Conservation (phyloP, 2,329 filamentous ascomycete species). For the Penicillium sp. region DNA sequence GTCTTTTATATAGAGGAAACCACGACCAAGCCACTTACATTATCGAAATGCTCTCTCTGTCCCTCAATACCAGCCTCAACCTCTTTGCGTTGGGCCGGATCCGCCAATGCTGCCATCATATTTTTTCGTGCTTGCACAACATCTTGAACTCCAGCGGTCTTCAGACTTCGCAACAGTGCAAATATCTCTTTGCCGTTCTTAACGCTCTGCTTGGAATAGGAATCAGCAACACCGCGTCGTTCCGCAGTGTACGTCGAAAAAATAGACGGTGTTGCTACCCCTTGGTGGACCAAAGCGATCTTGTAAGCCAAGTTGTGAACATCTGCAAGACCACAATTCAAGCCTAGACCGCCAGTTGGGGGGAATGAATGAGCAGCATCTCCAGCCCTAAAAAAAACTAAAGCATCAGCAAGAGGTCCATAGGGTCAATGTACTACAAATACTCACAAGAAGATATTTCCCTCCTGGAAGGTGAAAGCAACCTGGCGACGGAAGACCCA, state of each 20-base stretch:
- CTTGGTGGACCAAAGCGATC: constrained; percentile 39
- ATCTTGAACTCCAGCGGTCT: constrained; percentile 28
- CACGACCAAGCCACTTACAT: constrained; percentile 15
- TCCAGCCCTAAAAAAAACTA: constrained; percentile 37
- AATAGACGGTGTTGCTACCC: constrained; percentile 23
- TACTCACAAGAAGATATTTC: constrained; percentile 41
- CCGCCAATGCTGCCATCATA: constrained; percentile 2
- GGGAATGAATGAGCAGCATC: constrained; percentile 57
- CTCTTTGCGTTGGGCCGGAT: constrained; percentile 2
- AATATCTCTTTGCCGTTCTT: constrained; percentile 48
- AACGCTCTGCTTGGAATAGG: constrained; percentile 45
- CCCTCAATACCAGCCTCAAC: constrained; percentile 30
- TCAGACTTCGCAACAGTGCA: constrained; percentile 39
- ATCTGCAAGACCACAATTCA: constrained; percentile 55
- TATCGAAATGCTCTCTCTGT: constrained; percentile 46
- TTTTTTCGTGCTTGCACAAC: constrained; percentile 2
- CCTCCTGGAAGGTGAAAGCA: constrained; percentile 36
- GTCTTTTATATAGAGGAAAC: background rate
- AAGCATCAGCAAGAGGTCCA: background rate
- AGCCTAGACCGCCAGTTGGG: constrained; percentile 54
- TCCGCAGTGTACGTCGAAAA: constrained; percentile 43
- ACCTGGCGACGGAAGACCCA: constrained; percentile 46
- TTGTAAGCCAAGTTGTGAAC: constrained; percentile 50
- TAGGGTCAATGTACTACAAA: background rate
- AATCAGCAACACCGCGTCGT: constrained; percentile 38